These are phyloP conservation scores for Dactylellina haptotyla DNA, from an alignment of 2,329 filamentous ascomycete species.

Conservation along the genomic window DNA sequence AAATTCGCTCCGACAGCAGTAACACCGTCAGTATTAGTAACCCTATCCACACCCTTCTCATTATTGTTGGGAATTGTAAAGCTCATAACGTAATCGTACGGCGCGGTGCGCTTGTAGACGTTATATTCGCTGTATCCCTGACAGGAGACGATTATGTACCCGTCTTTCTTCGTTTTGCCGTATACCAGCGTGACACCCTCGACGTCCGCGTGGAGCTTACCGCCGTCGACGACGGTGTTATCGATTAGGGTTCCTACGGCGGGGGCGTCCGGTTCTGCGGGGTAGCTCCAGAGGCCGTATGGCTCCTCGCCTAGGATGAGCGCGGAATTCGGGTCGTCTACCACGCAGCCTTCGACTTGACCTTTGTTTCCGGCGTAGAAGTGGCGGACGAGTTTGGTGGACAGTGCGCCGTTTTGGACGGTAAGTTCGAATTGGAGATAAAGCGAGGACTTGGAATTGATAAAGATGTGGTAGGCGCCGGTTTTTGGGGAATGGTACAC, in stretches of 20 bases:
- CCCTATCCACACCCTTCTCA: slow-evolving; percentile 64
- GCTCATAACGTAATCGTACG: slow-evolving; percentile 66
- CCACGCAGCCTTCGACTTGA: slow-evolving; percentile 68
- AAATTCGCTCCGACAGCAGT: slow-evolving; percentile 64
- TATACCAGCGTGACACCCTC: slow-evolving; percentile 67
- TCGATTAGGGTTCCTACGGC: slow-evolving; percentile 61
- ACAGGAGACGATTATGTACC: slow-evolving; percentile 67
- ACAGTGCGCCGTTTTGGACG: slow-evolving; percentile 62
- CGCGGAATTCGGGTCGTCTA: slow-evolving; percentile 66
- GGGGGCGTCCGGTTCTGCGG: slow-evolving; percentile 65
- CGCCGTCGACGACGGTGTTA: slow-evolving; percentile 63
- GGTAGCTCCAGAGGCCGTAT: slow-evolving; percentile 67
- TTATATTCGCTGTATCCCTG: slow-evolving; percentile 68
- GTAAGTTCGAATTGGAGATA: slow-evolving; percentile 68
- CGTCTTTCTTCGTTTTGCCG: slow-evolving; percentile 63
- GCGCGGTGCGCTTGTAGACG: slow-evolving; percentile 65
- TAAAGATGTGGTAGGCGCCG: slow-evolving; percentile 67
- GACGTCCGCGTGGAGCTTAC: slow-evolving; percentile 66
- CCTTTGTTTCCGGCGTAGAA: slow-evolving; percentile 67
- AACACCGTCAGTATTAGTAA: slow-evolving; percentile 68
- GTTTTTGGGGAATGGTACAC: slow-evolving; percentile 65
- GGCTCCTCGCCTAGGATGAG: slow-evolving; percentile 68
- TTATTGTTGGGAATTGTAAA: slow-evolving; percentile 65
- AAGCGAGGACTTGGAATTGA: slow-evolving; percentile 67
- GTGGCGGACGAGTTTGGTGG: slow-evolving; percentile 65